Evolutionary conservation across 257 asterid species (phyloP), one percentile per base, ranked within the genome.

Genomic region (Solanum tarapatanum): DNA sequence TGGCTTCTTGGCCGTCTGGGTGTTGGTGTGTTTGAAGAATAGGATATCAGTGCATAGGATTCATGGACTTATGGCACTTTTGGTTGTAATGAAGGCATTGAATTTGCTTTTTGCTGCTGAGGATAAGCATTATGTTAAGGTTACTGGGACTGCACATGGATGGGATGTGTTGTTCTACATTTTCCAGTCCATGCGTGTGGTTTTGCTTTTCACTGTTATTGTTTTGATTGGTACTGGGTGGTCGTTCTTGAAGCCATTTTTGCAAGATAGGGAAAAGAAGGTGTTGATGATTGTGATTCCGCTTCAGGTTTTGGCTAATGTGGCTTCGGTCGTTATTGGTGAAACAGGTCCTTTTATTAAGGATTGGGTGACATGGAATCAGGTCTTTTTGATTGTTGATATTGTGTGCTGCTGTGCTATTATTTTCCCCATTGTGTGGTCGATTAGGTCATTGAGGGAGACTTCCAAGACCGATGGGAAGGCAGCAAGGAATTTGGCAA

Each of bases 261-360:
- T 96, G 93, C 99, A 95, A 93, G 98, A 94, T 90, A 94, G 91
- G 93, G 99, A 95, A 92, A 96, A 95, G 94, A 96, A 95, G 90
- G 98, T 96, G 89, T 92, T 97, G 98, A 97, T 97, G 96, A 96
- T 95, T 66, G 99, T 97, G 92, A 93, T 97, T 91, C 99, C 99
- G 7, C 90, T 95, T 86, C 99, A 97, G 92, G 98, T 95, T 35
- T 85, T 95, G 94, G 99, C 99, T 19, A 97, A 97, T 87, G 86
- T 95, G 7, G 99, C 99, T 12, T 97, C 98, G 8, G 87, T 95
- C 72, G 99, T 97, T 69, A 96, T 97, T 70, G 99, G 98, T n/a
- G 99, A 95, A 89, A 97, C 99, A 0, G 99, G 99, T 35, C 99
- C 99, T 2, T 97, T 97, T 82, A 97, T 93, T 60, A 96, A 91